Conservation (phyloP, 805 yeast species). For the Komagataella pseudopastoris region DNA sequence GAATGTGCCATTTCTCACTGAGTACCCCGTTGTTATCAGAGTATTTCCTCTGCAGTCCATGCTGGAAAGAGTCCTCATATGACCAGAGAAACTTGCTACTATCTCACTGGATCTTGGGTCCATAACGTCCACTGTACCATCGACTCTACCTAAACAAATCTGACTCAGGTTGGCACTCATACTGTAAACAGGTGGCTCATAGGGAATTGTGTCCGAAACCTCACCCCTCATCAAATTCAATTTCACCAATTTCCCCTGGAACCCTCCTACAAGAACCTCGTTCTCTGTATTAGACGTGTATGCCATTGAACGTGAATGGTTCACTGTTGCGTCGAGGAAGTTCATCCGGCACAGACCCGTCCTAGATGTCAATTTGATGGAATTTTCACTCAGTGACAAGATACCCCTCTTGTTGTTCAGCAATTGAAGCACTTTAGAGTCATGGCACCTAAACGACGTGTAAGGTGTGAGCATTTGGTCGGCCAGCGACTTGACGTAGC, state of each 20-base stretch:
- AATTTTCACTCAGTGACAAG: slow-evolving; percentile 36
- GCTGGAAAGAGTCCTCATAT: slow-evolving; percentile 47
- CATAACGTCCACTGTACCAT: slow-evolving; percentile 51
- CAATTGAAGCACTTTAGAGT: slow-evolving; percentile 34
- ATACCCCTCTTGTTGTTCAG: slow-evolving; percentile 45
- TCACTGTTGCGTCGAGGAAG: slow-evolving; percentile 12
- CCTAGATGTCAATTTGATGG: slow-evolving; percentile 39
- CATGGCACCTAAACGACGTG: slow-evolving; percentile 41
- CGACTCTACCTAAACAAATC: slow-evolving; percentile 41
- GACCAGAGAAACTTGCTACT: slow-evolving; percentile 42
- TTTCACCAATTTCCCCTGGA: slow-evolving; percentile 20
- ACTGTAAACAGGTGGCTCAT: slow-evolving; percentile 28
- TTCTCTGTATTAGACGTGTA: slow-evolving; percentile 25
- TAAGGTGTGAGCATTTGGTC: slow-evolving; percentile 40
- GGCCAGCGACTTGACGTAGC: slow-evolving; percentile 28
- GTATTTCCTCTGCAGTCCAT: slow-evolving; percentile 53
- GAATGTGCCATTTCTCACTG: slow-evolving; percentile 44
- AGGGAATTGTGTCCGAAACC: slow-evolving; percentile 22
- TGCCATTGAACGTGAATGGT: slow-evolving; percentile 24
- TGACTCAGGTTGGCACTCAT: slow-evolving; percentile 34
- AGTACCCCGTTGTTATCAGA: slow-evolving; percentile 71
- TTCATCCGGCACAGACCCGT: slow-evolving; percentile 35
- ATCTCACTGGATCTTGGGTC: slow-evolving; percentile 37
- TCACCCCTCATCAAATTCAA: slow-evolving; percentile 27
- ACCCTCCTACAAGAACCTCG: slow-evolving; percentile 31